A percentile compares a stretch with the other conserved stretches of the same genome.
phyloP scores from a whole-genome alignment of 306 rosid genomes.

The Erythrophleum fordii region DNA sequence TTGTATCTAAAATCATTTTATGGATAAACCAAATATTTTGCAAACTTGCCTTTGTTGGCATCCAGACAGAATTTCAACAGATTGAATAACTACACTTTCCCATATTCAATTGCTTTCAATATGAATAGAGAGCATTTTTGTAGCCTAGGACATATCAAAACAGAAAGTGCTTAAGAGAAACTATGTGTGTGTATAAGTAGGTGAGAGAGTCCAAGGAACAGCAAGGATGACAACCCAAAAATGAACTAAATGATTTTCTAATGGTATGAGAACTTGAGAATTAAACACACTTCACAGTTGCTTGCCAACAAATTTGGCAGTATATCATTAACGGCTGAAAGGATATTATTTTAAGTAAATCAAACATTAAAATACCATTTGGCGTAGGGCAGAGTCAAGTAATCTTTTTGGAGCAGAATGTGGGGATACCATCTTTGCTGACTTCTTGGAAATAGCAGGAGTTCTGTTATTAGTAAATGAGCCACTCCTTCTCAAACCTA shows the following conservation, averaged over 20 bases:
- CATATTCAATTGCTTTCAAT: constrained; percentile 3
- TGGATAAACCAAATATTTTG: not conserved
- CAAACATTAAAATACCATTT: constrained; percentile 59
- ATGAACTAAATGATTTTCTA: not conserved
- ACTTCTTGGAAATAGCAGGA: constrained; percentile 61
- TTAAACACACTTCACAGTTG: constrained; percentile 4
- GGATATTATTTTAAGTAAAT: not conserved
- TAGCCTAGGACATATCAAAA: not conserved
- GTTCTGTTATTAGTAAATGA: constrained; percentile 58
- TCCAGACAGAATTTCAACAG: not conserved
- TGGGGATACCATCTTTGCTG: constrained; percentile 59
- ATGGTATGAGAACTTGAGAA: constrained; percentile 14
- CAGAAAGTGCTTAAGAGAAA: not conserved
- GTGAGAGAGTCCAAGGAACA: constrained; percentile 4
- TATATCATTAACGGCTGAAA: not conserved
- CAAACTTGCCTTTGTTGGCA: not conserved
- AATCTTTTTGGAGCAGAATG: constrained; percentile 78
- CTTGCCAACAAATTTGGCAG: constrained; percentile 21
- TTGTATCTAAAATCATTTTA: not conserved
- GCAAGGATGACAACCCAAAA: not conserved
- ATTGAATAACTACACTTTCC: constrained; percentile 6
- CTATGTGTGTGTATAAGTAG: not conserved
- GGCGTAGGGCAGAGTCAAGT: constrained; percentile 77
- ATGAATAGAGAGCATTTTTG: not conserved
- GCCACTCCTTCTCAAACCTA: constrained; percentile 55